phyloP scores from a whole-genome alignment of 495 filamentous ascomycete genomes.

The Neurospora sublineolata region DNA sequence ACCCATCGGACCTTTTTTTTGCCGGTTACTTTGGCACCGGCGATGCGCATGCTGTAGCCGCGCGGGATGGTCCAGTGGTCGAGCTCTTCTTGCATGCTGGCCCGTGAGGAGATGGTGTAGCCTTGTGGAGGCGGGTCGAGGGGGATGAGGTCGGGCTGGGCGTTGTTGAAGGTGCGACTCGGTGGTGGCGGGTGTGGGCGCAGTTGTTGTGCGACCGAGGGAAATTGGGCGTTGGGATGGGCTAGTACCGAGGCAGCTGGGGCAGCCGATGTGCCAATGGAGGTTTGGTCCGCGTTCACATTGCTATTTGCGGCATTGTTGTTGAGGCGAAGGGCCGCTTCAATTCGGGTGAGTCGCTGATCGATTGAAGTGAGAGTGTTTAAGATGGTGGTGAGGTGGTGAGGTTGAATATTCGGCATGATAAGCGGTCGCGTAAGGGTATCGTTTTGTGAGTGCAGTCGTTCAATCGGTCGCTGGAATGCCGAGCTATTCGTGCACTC shows the following conservation, averaged over 20 bases:
- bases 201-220: background rate
- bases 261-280: background rate
- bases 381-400: conserved; percentile 16
- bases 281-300: background rate
- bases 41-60: conserved; percentile 31
- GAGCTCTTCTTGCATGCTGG: conserved; percentile 25
- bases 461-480: background rate
- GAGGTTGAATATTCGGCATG: conserved; percentile 3
- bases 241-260: background rate
- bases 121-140: conserved; percentile 25
- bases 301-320: background rate
- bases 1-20: conserved; percentile 28
- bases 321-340: conserved; percentile 9
- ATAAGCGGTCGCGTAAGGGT: background rate
- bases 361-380: conserved; percentile 24
- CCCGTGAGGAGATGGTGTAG: conserved; percentile 21
- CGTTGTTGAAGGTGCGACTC: background rate
- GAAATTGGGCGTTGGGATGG: background rate
- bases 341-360: conserved; percentile 24
- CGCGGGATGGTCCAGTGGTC: conserved; percentile 25
- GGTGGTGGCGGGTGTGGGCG: background rate
- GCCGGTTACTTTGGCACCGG: conserved; percentile 25
- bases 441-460: background rate
- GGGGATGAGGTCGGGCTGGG: conserved; percentile 11
- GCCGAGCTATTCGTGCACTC: background rate